Evolutionary conservation across 306 rosid species (phyloP).

Genomic region (Lathyrus sativus): DNA sequence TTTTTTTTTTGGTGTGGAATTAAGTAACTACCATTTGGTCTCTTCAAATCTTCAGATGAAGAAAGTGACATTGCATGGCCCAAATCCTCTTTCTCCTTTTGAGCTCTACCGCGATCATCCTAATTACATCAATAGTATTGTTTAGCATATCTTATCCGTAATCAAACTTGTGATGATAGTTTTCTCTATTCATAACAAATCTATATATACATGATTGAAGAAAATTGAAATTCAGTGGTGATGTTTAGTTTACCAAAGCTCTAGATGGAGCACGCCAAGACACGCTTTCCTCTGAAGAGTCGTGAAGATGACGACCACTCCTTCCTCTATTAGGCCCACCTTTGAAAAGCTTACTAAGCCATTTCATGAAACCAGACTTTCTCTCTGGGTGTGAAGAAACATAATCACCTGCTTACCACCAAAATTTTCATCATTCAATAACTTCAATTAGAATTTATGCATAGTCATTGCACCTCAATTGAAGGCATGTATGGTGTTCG

Average conservation of each 20-base stretch:
- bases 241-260: conserved; percentile 63
- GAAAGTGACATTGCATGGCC: conserved; percentile 77
- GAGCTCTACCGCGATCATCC: conserved; percentile 74
- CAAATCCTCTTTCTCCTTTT: conserved; percentile 74
- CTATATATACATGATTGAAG: conserved; percentile 15
- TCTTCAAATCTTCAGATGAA: conserved; percentile 67
- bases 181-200: conserved; percentile 24
- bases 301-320: conserved; percentile 57
- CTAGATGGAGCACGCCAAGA: conserved; percentile 64
- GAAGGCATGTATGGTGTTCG: too few species aligned
- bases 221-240: conserved; percentile 22
- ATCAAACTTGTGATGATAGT: conserved; percentile 11
- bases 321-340: conserved; percentile 61
- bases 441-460: neutral
- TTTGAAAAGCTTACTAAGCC: conserved; percentile 84
- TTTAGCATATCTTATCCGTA: conserved; percentile 16
- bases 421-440: conserved; percentile 33
- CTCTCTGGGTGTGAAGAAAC: conserved; percentile 78
- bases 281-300: conserved; percentile 71
- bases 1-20: neutral
- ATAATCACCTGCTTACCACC: conserved; percentile 73
- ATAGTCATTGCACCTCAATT: neutral
- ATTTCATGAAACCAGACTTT: conserved; percentile 91
- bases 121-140: conserved; percentile 44
- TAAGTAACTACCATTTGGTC: conserved; percentile 57